These are phyloP conservation scores for Pseudogymnoascus sp. DNA, from an alignment of 2,329 filamentous ascomycete species.

Conservation along the genomic window DNA sequence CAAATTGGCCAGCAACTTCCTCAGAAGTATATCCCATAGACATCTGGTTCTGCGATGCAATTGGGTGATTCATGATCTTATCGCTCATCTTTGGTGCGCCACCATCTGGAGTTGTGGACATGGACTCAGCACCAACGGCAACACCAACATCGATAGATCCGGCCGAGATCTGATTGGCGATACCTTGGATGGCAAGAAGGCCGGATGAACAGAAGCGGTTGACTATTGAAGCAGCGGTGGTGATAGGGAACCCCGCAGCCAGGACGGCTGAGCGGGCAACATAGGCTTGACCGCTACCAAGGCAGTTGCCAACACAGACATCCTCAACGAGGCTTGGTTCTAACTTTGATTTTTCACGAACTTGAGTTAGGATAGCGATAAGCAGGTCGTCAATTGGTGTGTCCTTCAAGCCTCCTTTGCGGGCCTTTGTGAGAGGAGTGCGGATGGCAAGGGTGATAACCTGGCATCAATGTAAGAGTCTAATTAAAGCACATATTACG, in stretches of 20 bases:
- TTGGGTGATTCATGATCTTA: conserved; percentile 67
- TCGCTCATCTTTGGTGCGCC: conserved; percentile 87
- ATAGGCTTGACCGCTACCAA: conserved; percentile 89
- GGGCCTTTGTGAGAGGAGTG: conserved; percentile 83
- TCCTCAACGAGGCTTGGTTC: conserved; percentile 84
- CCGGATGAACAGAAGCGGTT: conserved; percentile 94
- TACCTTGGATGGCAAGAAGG: conserved; percentile 83
- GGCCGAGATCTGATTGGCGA: conserved; percentile 82
- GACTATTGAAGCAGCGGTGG: conserved; percentile 71
- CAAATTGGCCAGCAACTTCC: conserved; percentile 81
- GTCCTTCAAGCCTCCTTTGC: conserved; percentile 91
- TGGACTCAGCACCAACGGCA: conserved; percentile 93
- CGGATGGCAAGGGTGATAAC: conserved; percentile 88
- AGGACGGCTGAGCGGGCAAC: conserved; percentile 83
- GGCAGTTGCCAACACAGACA: conserved; percentile 81
- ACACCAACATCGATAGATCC: conserved; percentile 94
- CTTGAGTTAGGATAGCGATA: conserved; percentile 64
- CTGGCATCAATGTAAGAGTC: conserved; percentile 15
- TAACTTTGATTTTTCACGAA: conserved; percentile 52
- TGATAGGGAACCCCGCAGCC: conserved; percentile 81
- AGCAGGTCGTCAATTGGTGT: conserved; percentile 80
- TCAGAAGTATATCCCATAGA: conserved; percentile 92
- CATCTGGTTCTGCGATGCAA: conserved; percentile 89
- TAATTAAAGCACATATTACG: conserved; percentile 45
- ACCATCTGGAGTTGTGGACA: conserved; percentile 70